These are phyloP conservation scores for Annulohypoxylon bovei DNA, from an alignment of 495 filamentous ascomycete species.

Conservation along the genomic window DNA sequence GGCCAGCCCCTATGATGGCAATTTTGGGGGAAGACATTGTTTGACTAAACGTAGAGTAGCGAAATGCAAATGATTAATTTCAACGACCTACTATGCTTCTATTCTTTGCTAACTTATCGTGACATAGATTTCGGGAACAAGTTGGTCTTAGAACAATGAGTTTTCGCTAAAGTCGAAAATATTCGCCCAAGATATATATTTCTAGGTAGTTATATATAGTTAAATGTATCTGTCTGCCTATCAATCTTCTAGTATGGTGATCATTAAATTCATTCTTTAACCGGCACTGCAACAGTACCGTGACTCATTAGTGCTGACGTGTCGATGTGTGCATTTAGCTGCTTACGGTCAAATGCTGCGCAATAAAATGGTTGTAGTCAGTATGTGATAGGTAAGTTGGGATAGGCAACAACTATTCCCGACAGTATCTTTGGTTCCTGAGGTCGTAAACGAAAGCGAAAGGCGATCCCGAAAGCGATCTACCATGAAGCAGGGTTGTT, in stretches of 20 bases:
- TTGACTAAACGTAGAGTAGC: background rate
- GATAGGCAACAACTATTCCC: background rate
- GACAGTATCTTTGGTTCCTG: background rate
- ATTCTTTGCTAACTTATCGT: background rate
- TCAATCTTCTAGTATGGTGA: background rate
- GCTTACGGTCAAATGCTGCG: slow-evolving; percentile 9
- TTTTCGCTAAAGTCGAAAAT: background rate
- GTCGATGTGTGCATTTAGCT: slow-evolving; percentile 2
- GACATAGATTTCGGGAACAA: no score
- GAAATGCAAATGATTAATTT: background rate
- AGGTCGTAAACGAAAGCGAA: background rate
- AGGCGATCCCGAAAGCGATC: background rate
- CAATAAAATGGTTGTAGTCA: background rate
- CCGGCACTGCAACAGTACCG: background rate
- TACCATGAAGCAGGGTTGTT: background rate
- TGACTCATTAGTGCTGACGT: slow-evolving; percentile 17
- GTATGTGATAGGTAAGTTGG: background rate
- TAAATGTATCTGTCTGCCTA: background rate
- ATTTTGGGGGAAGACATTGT: slow-evolving; percentile 51
- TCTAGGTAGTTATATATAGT: background rate
- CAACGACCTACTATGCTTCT: background rate
- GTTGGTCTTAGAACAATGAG: background rate
- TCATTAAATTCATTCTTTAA: background rate
- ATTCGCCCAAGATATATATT: slow-evolving; percentile 4
- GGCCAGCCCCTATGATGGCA: slow-evolving; percentile 68